A percentile compares a stretch with the other conserved stretches of the same genome.
phyloP scores from a whole-genome alignment of 2,329 filamentous ascomycete genomes.

The Exophiala sp. region DNA sequence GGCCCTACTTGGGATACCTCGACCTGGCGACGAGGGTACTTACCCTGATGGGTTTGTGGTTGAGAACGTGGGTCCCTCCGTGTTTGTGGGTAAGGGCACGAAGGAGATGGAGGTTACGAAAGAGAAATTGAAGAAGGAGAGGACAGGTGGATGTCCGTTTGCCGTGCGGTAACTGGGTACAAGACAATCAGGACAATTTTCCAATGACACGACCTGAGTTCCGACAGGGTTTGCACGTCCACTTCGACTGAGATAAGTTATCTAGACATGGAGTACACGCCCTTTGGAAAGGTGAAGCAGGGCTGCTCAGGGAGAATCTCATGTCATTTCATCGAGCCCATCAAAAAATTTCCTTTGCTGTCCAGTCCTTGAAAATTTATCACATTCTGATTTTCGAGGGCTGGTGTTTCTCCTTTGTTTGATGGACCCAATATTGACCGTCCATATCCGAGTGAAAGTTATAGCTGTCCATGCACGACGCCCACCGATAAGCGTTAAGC shows the following conservation, averaged over 20 bases:
- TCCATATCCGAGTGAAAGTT: no score
- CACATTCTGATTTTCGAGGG: no score
- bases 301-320: not conserved
- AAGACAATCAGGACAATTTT: not conserved
- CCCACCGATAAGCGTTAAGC: constrained; percentile 2
- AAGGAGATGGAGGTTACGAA: constrained; percentile 46
- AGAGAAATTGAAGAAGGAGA: constrained; percentile 35
- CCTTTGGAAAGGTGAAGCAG: not conserved
- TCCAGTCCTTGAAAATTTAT: no score
- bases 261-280: not conserved
- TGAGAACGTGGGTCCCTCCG: constrained; percentile 60
- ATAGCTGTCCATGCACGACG: not conserved
- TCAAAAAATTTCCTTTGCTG: not conserved
- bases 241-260: no score
- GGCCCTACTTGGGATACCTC: constrained; percentile 42
- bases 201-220: no score
- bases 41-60: constrained; percentile 48
- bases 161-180: constrained; percentile 13
- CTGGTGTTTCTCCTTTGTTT: no score
- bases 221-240: no score
- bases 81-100: constrained; percentile 51
- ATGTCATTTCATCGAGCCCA: not conserved
- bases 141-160: constrained; percentile 51
- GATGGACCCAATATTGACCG: no score
- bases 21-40: constrained; percentile 48